Conservation (phyloP, 768 basidiomycete species). For the Sarcodon aspratus region DNA sequence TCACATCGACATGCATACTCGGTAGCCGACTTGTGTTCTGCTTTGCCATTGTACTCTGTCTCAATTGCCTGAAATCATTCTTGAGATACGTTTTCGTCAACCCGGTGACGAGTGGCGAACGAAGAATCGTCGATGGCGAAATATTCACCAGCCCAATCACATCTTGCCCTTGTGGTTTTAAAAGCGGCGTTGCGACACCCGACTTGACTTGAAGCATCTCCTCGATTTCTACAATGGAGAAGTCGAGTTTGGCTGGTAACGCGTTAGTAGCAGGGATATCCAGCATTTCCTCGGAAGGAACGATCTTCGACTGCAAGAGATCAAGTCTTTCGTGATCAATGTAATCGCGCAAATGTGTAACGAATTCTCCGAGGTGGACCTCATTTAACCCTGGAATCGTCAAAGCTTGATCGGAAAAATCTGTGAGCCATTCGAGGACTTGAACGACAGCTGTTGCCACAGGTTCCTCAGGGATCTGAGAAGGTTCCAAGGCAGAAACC, state of each 20-base stretch:
- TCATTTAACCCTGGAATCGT: neutral
- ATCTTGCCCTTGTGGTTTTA: conserved; percentile 36
- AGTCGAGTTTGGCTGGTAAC: neutral
- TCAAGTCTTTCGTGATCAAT: neutral
- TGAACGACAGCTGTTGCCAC: neutral
- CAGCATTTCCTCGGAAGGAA: neutral
- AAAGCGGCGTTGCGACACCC: conserved; percentile 35
- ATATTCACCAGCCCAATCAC: conserved; percentile 53
- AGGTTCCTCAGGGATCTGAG: neutral
- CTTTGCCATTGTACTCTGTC: conserved; percentile 55
- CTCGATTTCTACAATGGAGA: conserved; percentile 33
- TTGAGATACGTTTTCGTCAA: conserved; percentile 73
- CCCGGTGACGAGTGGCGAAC: conserved; percentile 63
- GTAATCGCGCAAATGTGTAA: neutral
- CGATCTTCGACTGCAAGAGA: neutral
- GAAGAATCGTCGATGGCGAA: conserved; percentile 59
- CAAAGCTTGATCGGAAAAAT: neutral
- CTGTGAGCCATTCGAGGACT: neutral
- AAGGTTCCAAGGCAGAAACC: neutral
- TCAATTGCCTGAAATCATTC: conserved; percentile 74
- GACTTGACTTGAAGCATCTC: conserved; percentile 30
- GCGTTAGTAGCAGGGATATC: neutral
- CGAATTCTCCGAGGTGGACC: neutral
- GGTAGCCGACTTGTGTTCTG: conserved; percentile 82
- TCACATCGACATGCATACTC: conserved; percentile 72